Conservation (phyloP, 805 yeast species). For the Saccharomycopsis malanga region DNA sequence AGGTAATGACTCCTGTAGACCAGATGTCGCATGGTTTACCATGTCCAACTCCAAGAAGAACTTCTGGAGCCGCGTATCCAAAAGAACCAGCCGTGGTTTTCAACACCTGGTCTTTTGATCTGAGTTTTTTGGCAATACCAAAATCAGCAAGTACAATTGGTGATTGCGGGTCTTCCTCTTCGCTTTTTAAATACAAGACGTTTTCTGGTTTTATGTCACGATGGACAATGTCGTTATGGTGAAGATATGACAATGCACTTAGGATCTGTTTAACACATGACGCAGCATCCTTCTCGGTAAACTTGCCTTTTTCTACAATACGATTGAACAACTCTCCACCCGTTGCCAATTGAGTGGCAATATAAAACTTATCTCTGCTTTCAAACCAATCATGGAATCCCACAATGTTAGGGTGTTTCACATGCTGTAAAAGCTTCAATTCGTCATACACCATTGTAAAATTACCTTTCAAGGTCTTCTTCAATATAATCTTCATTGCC, state of each 20-base stretch:
- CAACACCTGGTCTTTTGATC: conserved; percentile 51
- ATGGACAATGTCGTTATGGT: conserved; percentile 73
- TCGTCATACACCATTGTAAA: conserved; percentile 70
- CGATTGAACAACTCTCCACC: conserved; percentile 96
- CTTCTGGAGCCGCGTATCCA: conserved; percentile 98
- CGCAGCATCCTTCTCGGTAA: conserved; percentile 86
- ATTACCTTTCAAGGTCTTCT: conserved; percentile 75
- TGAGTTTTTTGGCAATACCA: conserved; percentile 83
- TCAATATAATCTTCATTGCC: conserved; percentile 83
- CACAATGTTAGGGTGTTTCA: conserved; percentile 84
- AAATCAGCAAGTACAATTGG: conserved; percentile 87
- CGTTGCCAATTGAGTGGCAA: conserved; percentile 89
- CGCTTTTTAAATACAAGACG: conserved; percentile 57
- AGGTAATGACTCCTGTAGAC: conserved; percentile 91
- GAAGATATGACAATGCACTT: conserved; percentile 74
- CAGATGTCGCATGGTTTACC: conserved; percentile 95
- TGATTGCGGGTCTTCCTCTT: conserved; percentile 46
- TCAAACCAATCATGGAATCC: conserved; percentile 90
- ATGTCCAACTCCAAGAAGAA: conserved; percentile 73
- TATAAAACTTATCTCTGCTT: conserved; percentile 82
- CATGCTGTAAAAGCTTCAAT: conserved; percentile 54
- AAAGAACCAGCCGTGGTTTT: conserved; percentile 81
- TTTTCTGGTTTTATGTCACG: conserved; percentile 95
- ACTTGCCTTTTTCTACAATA: conserved; percentile 70
- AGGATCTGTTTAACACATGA: conserved; percentile 65